Base-by-base conservation (phyloP, 805 yeast species). In the Barnettozyma siamensis region DNA sequence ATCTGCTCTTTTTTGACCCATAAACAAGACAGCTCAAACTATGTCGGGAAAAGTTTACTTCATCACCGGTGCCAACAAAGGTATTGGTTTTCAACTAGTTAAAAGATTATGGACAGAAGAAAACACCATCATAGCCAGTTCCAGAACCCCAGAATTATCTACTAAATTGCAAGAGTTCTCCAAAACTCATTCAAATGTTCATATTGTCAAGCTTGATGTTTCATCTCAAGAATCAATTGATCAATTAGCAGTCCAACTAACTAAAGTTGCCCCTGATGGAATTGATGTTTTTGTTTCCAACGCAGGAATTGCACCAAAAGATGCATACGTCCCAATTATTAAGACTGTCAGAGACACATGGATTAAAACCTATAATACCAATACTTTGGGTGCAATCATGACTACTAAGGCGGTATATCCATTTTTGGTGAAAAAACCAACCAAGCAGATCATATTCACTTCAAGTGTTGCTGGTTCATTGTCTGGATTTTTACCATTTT, bases 1-100 rank as follows among this genome's bases (percentile, higher is more conserved):
- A n/a, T n/a, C n/a, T n/a, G n/a, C n/a, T n/a, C n/a, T n/a, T n/a
- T n/a, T n/a, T n/a, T n/a, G n/a, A n/a, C n/a, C n/a, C n/a, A n/a
- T n/a, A n/a, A n/a, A n/a, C n/a, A n/a, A n/a, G n/a, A 23, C 26
- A 23, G 26, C 10, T 23, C 65, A 1, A 23, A 23, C 10, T 7
- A 26, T 26, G 29, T 26, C 29, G 5, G 29, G 29, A 8, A 26
- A 26, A 26, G 29, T 26, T 26, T 26, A 26, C 11, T 11, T 26
- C n/a, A 26, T 26, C n/a, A 26, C 29, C 5, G 29, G 29, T 26
- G 8, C 29, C n/a, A 26, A 26, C n/a, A 26, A 13, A 26, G 29
- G 29, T 26, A 26, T 26, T 26, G 29, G 29, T 8, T 26, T 26
- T 26, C 12, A 13, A 11, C 11, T 26, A 26, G 29, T 26, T 11